Conservation (phyloP, 352 stramenopile genomes). For the Phytophthora crassamura region DNA sequence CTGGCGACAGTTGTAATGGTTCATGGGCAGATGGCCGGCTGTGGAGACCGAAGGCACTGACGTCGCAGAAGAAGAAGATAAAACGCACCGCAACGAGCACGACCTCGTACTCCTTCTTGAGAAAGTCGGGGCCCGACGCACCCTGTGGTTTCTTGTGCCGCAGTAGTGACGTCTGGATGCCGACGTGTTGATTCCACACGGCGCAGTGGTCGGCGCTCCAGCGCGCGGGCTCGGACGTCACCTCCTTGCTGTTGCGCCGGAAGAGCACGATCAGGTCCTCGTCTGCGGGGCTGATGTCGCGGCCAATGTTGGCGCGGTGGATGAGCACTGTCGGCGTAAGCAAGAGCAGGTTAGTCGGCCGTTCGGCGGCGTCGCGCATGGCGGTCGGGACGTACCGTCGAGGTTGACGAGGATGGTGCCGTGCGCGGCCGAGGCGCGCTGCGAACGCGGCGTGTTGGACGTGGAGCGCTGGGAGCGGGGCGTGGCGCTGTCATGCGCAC, state of each 20-base stretch:
- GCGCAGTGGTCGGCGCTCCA: slow-evolving; percentile 76
- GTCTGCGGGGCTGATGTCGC: slow-evolving; percentile 75
- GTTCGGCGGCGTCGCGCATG: background rate
- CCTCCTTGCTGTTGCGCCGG: slow-evolving; percentile 81
- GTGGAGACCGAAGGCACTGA: background rate
- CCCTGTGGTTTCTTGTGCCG: slow-evolving; percentile 51
- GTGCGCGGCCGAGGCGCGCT: slow-evolving; percentile 31
- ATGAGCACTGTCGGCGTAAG: slow-evolving; percentile 50
- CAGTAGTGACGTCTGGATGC: slow-evolving; percentile 81
- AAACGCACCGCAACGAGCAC: slow-evolving; percentile 78
- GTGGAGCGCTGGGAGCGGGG: slow-evolving; percentile 21
- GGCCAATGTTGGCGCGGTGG: slow-evolving; percentile 73
- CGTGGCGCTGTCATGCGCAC: slow-evolving; percentile 29
- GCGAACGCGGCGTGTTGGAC: slow-evolving; percentile 28
- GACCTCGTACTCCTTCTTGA: slow-evolving; percentile 87
- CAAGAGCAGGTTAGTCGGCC: slow-evolving; percentile 2
- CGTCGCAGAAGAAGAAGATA: background rate
- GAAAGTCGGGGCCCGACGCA: slow-evolving; percentile 44
- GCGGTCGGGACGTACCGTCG: slow-evolving; percentile 40
- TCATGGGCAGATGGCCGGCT: slow-evolving; percentile 8
- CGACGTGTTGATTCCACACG: slow-evolving; percentile 81
- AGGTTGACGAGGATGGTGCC: slow-evolving; percentile 78
- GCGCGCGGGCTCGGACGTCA: slow-evolving; percentile 70
- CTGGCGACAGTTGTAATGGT: slow-evolving; percentile 10
- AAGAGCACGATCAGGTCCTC: slow-evolving; percentile 85